Evolutionary conservation across 768 basidiomycete species (phyloP).

Genomic region (Tulasnella calospora): DNA sequence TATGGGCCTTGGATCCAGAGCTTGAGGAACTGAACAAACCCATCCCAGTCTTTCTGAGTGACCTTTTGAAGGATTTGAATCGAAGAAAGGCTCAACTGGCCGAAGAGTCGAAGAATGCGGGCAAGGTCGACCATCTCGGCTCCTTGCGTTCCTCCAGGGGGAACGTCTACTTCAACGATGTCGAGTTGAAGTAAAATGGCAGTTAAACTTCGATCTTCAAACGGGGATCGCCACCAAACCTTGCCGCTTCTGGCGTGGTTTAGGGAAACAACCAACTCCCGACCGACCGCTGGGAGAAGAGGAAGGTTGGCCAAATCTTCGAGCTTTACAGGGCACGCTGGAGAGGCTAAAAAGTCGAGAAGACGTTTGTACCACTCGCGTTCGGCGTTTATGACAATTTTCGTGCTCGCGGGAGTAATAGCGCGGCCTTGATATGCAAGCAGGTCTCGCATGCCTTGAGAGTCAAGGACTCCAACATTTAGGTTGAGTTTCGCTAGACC

Average conservation of each 20-base stretch:
- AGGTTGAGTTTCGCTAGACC: background rate
- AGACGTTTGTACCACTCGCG: background rate
- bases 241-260: background rate
- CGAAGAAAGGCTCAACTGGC: background rate
- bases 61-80: background rate
- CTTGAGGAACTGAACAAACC: background rate
- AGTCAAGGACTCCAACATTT: slow-evolving; percentile 10
- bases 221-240: background rate
- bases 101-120: background rate
- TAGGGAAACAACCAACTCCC: background rate
- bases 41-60: background rate
- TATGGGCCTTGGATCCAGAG: background rate
- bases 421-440: background rate
- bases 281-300: background rate
- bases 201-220: background rate
- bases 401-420: background rate
- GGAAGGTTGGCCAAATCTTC: background rate
- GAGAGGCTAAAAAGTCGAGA: background rate
- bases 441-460: slow-evolving; percentile 1
- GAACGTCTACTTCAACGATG: background rate
- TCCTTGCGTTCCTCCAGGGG: too few species aligned
- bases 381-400: background rate
- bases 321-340: background rate
- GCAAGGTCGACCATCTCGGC: background rate
- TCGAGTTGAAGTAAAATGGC: background rate